Base-by-base conservation (phyloP, 331 rosid species). In the Rosa hybrid region DNA sequence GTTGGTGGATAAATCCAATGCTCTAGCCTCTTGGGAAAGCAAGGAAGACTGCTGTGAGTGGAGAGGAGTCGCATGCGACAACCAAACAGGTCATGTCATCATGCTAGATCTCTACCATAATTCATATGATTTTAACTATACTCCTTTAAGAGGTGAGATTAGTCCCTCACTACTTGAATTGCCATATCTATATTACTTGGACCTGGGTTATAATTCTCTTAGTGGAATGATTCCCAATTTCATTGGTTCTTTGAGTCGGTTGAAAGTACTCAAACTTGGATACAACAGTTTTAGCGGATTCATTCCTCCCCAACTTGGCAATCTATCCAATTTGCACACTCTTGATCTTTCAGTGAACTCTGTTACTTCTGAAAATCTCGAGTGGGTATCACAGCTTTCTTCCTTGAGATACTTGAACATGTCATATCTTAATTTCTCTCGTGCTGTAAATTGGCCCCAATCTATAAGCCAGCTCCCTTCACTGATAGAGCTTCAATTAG, bases 1-100 rank as follows among this genome's bases (percentile, higher is more conserved):
- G 11, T 62, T 85, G 38, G n/a, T 23, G 34, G 30, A 75, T 48
- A 12, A 54, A 7, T 44, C 45, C 0, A 6, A 11, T 0, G 1
- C 2, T 21, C 84, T 86, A 17, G n/a, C 81, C 1, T 86, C 89
- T 9, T 89, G 91, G 90, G 63, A 67, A 7, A 83, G 71, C 70
- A 39, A 67, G 10, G 78, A 51, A 50, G 84, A 90, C 59, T 90
- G 91, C 5, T 88, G 91, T 64, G 4, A 41, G 10, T 88, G 89
- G 85, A 72, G 69, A 50, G 79, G 85, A 72, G 72, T 82, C 0
- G 7, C 51, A 12, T 77, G 79, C 45, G 76, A 80, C 75, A 80
- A 82, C 77, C 16, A 71, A 25, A 84, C 84, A 20, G 81, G 79
- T 20, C 79, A 44, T 84, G 91, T 86, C 0, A 78, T 56, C 30